Percentiles rank a stretch among this genome's conserved stretches.
Evolutionary conservation across 257 asterid species (phyloP).

Genomic region (Solanum sejunctum): DNA sequence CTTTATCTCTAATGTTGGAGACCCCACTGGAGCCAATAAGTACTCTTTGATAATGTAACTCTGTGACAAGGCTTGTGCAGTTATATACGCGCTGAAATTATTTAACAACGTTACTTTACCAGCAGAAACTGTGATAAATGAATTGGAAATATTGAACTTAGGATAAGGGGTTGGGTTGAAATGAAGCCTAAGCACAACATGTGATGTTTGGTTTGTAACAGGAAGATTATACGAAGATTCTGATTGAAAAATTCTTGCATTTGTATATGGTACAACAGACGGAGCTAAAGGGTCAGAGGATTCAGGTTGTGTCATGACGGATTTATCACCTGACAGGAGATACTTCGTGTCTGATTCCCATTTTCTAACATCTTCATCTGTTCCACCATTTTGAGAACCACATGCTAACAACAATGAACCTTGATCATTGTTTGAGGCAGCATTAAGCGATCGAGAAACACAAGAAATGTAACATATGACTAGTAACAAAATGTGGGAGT

Average conservation of each 20-base stretch:
- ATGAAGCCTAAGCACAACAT: slow-evolving; percentile 57
- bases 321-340: slow-evolving; percentile 20
- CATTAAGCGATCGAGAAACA: slow-evolving; percentile 4
- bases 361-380: slow-evolving; percentile 42
- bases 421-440: not conserved
- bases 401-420: slow-evolving; percentile 30
- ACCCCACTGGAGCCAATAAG: slow-evolving; percentile 24
- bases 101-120: slow-evolving; percentile 43
- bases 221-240: slow-evolving; percentile 50
- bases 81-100: slow-evolving; percentile 61
- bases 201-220: slow-evolving; percentile 21
- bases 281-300: slow-evolving; percentile 59
- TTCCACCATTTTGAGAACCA: slow-evolving; percentile 34
- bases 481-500: not conserved
- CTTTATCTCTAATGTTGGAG: slow-evolving; percentile 29
- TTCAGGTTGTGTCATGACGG: slow-evolving; percentile 28
- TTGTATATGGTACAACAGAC: slow-evolving; percentile 58
- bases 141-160: slow-evolving; percentile 35
- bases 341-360: slow-evolving; percentile 63
- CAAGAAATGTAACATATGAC: slow-evolving; percentile 1
- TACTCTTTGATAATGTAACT: slow-evolving; percentile 74
- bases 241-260: slow-evolving; percentile 57
- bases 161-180: slow-evolving; percentile 80
- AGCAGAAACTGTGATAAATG: slow-evolving; percentile 44
- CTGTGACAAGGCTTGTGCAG: slow-evolving; percentile 77